These are phyloP conservation scores for Bipolaris sorokiniana DNA, from an alignment of 2,329 filamentous ascomycete genomes.

Conservation along the genomic window DNA sequence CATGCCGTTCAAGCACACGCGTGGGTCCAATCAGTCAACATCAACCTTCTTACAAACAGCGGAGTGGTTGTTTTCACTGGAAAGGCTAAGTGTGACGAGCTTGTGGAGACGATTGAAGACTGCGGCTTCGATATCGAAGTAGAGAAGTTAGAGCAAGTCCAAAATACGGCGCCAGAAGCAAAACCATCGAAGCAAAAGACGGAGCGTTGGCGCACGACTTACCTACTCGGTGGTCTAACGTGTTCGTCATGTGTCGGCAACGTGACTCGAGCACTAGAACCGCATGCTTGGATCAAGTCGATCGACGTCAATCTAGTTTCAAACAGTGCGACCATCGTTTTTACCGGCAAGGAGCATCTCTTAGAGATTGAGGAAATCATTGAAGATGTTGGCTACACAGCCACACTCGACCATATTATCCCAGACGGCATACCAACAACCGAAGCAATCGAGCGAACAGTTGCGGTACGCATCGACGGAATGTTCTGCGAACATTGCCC, in stretches of 20 bases:
- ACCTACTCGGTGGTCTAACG: conserved; percentile 64
- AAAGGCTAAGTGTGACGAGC: conserved; percentile 50
- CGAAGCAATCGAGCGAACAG: conserved; percentile 31
- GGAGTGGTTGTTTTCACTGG: conserved; percentile 58
- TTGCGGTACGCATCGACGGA: conserved; percentile 49
- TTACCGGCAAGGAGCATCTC: conserved; percentile 55
- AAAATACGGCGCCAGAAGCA: background rate
- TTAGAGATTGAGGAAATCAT: conserved; percentile 57
- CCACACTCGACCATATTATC: conserved; percentile 45
- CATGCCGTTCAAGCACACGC: conserved; percentile 56
- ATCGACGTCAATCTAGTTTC: conserved; percentile 60
- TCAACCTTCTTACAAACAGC: conserved; percentile 61
- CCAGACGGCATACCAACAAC: background rate
- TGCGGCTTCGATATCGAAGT: conserved; percentile 52
- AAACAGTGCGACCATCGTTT: conserved; percentile 57
- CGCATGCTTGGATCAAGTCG: conserved; percentile 54
- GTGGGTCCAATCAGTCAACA: conserved; percentile 56
- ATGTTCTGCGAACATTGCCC: conserved; percentile 58
- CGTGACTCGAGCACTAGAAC: conserved; percentile 56
- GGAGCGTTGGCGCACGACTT: conserved; percentile 51
- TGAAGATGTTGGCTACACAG: conserved; percentile 55
- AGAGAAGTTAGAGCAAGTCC: conserved; percentile 39
- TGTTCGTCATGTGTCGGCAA: conserved; percentile 62
- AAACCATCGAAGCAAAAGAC: conserved; percentile 8
- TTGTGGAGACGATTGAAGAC: conserved; percentile 60